phyloP scores from a whole-genome alignment of 2,329 filamentous ascomycete species.

The Penicillium aurantiogriseum region DNA sequence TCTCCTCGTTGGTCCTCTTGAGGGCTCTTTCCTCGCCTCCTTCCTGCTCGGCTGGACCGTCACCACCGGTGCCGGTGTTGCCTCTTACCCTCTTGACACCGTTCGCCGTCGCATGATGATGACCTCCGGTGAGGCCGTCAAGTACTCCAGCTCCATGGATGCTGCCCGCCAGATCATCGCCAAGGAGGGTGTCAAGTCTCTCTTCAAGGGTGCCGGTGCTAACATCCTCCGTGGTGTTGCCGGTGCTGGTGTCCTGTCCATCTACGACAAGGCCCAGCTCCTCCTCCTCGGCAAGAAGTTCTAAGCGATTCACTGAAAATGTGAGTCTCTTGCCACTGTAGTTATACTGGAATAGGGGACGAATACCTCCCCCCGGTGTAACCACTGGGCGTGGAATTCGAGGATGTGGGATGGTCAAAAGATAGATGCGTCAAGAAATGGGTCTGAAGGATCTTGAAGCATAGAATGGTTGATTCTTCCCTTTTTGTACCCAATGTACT shows the following conservation, averaged over 20 bases:
- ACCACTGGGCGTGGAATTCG: conserved; percentile 30
- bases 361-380: conserved; percentile 27
- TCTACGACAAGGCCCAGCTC: conserved; percentile 99
- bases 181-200: conserved; percentile 94
- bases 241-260: conserved; percentile 99
- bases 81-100: conserved; percentile 99
- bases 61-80: conserved; percentile 99
- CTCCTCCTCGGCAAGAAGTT: conserved; percentile 99
- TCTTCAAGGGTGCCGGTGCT: conserved; percentile 99
- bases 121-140: conserved; percentile 93
- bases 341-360: conserved; percentile 28
- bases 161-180: conserved; percentile 94
- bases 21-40: conserved; percentile 99
- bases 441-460: conserved; percentile 43
- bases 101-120: conserved; percentile 99
- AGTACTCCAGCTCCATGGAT: conserved; percentile 97
- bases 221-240: conserved; percentile 99
- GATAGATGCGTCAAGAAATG: conserved; percentile 47
- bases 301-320: conserved; percentile 56
- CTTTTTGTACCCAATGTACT: conserved; percentile 49
- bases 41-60: conserved; percentile 98
- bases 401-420: conserved; percentile 39
- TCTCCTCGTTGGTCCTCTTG: conserved; percentile 82
- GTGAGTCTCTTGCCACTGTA: conserved; percentile 20
- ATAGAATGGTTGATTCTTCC: conserved; percentile 44